Conservation (phyloP, 768 basidiomycete species). For the Amanita exitialis region DNA sequence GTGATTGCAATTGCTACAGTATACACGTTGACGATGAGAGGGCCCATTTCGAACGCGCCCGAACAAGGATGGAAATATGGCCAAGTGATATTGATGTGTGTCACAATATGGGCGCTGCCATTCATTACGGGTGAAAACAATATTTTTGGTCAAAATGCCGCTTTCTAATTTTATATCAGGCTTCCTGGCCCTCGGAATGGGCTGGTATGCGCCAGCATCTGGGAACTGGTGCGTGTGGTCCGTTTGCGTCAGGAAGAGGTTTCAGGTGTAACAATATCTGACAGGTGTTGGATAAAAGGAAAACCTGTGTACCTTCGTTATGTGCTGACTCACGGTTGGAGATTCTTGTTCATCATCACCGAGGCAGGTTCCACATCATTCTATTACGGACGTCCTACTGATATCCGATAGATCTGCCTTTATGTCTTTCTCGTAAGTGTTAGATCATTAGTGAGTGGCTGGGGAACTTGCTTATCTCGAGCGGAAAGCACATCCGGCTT, state of each 20-base stretch:
- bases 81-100: not conserved
- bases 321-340: conserved; percentile 10
- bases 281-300: conserved; percentile 10
- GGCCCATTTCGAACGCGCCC: not conserved
- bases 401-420: not conserved
- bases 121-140: not conserved
- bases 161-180: conserved; percentile 1
- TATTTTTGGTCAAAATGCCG: not conserved
- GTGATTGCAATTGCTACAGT: conserved; percentile 11
- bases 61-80: not conserved
- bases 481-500: not conserved
- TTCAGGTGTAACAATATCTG: not conserved
- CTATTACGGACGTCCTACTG: not conserved
- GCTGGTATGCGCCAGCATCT: conserved; percentile 11
- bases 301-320: conserved; percentile 9
- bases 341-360: conserved; percentile 10
- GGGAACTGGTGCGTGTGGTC: conserved; percentile 9
- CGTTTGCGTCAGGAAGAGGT: not conserved
- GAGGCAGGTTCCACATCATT: conserved; percentile 14
- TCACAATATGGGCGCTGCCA: not conserved
- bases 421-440: not conserved
- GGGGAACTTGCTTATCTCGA: not conserved
- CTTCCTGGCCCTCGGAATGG: conserved; percentile 9
- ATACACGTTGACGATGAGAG: conserved; percentile 8
- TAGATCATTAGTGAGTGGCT: not conserved